These are phyloP conservation scores for Umbellularia californica DNA, from an alignment of 164 flowering plant species.

Conservation along the genomic window DNA sequence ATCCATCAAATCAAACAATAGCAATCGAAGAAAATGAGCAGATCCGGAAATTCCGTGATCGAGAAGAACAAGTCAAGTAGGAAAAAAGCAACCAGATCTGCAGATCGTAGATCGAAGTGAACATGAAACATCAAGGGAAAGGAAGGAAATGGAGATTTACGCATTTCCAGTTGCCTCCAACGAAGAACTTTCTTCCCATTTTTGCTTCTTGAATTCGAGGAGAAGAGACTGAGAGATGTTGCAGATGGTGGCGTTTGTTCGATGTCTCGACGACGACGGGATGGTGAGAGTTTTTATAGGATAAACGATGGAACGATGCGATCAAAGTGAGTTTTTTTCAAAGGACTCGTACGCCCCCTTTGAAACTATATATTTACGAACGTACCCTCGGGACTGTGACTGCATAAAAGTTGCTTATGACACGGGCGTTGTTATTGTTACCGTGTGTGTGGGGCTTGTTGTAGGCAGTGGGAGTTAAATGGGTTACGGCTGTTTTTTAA, in stretches of 20 bases:
- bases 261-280: background rate
- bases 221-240: background rate
- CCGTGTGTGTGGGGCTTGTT: too few relatives aligned
- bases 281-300: background rate
- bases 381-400: background rate
- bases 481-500: too few relatives aligned
- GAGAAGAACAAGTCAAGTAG: background rate
- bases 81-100: background rate
- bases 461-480: too few relatives aligned
- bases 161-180: slow-evolving; percentile 98
- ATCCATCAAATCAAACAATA: background rate
- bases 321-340: background rate
- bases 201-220: background rate
- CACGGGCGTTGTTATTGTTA: too few relatives aligned
- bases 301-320: background rate
- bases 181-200: slow-evolving; percentile 82
- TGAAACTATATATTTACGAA: background rate
- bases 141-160: slow-evolving; percentile 21
- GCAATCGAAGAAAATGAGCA: background rate
- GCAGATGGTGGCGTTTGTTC: background rate
- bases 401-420: too few relatives aligned
- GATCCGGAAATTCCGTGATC: background rate
- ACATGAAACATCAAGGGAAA: background rate
- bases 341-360: background rate
- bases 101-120: background rate